phyloP scores from a whole-genome alignment of 176 grass and related monocot species.

The Zea luxurians region DNA sequence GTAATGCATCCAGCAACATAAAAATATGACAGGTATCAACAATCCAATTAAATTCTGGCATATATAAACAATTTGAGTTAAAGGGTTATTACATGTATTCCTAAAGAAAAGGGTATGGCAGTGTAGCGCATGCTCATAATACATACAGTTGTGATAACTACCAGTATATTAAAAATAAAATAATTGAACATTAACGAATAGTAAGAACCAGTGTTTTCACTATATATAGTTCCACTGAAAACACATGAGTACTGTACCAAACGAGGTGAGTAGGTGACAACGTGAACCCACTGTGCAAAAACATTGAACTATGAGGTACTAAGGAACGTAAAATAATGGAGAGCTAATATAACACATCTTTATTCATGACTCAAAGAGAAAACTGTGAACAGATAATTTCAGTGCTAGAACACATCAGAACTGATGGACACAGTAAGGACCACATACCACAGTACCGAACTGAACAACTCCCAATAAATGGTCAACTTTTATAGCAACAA shows the following conservation, averaged over 20 bases:
- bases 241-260: neutral
- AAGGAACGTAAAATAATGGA: neutral
- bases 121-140: neutral
- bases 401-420: neutral
- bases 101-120: neutral
- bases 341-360: neutral
- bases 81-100: neutral
- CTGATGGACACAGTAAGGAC: neutral
- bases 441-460: slow-evolving; percentile 90
- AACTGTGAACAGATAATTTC: neutral
- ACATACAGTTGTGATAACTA: neutral
- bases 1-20: neutral
- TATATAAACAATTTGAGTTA: neutral
- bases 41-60: neutral
- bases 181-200: neutral
- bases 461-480: slow-evolving; percentile 79
- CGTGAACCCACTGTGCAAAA: neutral
- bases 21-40: neutral
- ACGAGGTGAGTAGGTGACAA: neutral
- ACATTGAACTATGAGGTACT: neutral
- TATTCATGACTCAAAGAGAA: neutral
- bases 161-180: neutral
- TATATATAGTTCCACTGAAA: neutral
- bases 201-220: neutral
- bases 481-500: slow-evolving; percentile 93